Evolutionary conservation across 2,329 filamentous ascomycete species (phyloP), one percentile per base, ranked within the genome.

Genomic region (Fusarium foetens): DNA sequence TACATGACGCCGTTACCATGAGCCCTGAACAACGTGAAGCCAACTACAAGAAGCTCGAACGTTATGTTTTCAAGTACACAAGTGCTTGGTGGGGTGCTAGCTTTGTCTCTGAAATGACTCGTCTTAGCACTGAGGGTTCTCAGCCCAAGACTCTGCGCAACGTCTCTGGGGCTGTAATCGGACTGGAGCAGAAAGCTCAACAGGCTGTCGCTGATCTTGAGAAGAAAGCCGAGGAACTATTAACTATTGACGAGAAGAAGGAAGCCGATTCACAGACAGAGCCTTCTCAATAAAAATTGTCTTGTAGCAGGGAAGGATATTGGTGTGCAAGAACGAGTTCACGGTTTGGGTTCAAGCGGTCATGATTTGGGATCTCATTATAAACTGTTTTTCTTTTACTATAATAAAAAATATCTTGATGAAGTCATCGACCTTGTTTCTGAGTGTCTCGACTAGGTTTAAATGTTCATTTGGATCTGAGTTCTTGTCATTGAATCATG

Each of bases 1-100:
- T 98, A 75, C 93, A 98, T 81, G 94, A 97, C 74, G 94, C 95
- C n/a, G 94, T 98, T 46, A 97, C 95, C 60, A 98, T 98, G 94
- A 92, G 92, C 58, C 90, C 94, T 23, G 95, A 97, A 82, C 93
- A 96, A 83, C 91, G 94, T 58, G 90, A 92, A 67, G 86, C 91
- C 63, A 98, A 98, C 83, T 98, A 94, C 84, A 90, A 92, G 80
- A 98, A 98, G 82, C 86, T 99, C 66, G 93, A 96, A 80, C 93
- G 93, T 83, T 98, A 98, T 79, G 94, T 98, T 66, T 95, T 95
- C 83, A 98, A 97, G 85, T 98, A 98, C 84, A 99, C 96, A 3
- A 97, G 94, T 80, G 93, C 95, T 14, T 98, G 96, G 92, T 98
- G 95, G 95, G 95, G 95, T 31, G 90, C 95, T 80, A 95, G 92